phyloP scores from a whole-genome alignment of 2,329 filamentous ascomycete genomes.

The Hypoxylon sp. region DNA sequence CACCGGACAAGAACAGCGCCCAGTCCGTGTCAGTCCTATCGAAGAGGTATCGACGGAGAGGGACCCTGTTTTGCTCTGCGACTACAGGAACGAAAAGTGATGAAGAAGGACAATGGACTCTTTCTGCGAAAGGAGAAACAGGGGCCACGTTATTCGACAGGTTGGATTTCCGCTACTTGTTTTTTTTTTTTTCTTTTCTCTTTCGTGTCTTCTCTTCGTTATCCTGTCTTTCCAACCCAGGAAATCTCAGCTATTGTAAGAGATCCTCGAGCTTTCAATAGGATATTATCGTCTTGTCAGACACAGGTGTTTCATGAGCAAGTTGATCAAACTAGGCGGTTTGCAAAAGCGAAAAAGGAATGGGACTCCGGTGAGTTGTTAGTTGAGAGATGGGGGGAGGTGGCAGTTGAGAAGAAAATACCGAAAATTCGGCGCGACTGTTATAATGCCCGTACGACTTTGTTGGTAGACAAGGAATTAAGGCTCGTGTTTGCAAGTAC shows the following conservation, averaged over 20 bases:
- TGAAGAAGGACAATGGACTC: constrained; percentile 32
- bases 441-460: constrained; percentile 46
- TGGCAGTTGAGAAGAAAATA: constrained; percentile 40
- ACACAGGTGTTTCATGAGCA: constrained; percentile 48
- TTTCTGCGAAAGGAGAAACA: constrained; percentile 32
- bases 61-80: constrained; percentile 38
- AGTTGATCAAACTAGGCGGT: constrained; percentile 43
- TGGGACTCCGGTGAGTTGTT: constrained; percentile 23
- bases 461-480: constrained; percentile 37
- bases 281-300: constrained; percentile 43
- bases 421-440: constrained; percentile 47
- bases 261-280: constrained; percentile 38
- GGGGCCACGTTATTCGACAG: constrained; percentile 33
- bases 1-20: constrained; percentile 37
- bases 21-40: constrained; percentile 36
- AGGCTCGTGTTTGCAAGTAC: constrained; percentile 37
- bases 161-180: constrained; percentile 28
- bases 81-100: constrained; percentile 37
- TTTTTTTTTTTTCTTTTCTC: no score
- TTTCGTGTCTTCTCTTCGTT: no score
- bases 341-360: constrained; percentile 38
- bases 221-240: constrained; percentile 37
- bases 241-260: constrained; percentile 39
- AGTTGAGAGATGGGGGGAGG: constrained; percentile 30
- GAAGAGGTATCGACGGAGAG: constrained; percentile 36